These are phyloP conservation scores for Aspergillus spinulosporus DNA, from an alignment of 2,329 filamentous ascomycete species.

Conservation along the genomic window DNA sequence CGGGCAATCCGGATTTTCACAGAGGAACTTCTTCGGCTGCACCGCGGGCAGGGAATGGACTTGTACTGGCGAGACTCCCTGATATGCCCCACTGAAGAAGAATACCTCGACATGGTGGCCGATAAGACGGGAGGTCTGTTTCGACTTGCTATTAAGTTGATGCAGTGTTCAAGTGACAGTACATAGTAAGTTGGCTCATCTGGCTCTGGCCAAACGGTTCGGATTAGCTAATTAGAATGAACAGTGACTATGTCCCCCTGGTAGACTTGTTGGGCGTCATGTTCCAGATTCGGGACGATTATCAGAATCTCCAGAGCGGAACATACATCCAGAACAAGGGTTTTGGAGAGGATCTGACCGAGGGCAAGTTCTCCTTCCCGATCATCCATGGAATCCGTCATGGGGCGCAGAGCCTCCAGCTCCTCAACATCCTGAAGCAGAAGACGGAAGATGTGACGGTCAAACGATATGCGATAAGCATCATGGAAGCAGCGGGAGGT, in stretches of 20 bases:
- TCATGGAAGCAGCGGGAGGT: conserved; percentile 87
- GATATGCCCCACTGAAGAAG: conserved; percentile 49
- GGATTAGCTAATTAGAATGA: too few relatives aligned
- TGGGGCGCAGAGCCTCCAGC: conserved; percentile 53
- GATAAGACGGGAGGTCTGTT: conserved; percentile 53
- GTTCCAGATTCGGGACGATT: conserved; percentile 65
- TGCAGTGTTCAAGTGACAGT: conserved; percentile 43
- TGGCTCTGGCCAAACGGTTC: too few relatives aligned
- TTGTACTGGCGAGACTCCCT: conserved; percentile 51
- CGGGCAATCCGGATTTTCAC: conserved; percentile 44
- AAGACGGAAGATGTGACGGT: conserved; percentile 83
- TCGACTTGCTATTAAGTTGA: conserved; percentile 46
- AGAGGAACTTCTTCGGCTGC: conserved; percentile 49
- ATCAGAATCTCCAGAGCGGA: conserved; percentile 73
- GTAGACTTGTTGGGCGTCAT: conserved; percentile 59
- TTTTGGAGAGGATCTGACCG: conserved; percentile 90
- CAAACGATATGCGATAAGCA: conserved; percentile 84
- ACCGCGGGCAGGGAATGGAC: conserved; percentile 51
- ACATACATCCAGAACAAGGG: conserved; percentile 87
- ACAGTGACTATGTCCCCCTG: conserved; percentile 59
- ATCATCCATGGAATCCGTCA: conserved; percentile 83
- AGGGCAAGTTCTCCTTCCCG: conserved; percentile 96
- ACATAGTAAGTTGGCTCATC: conserved; percentile 17
- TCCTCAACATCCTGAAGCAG: conserved; percentile 91
- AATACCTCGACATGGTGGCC: conserved; percentile 52